A percentile compares a stretch with the other conserved stretches of the same genome.
Evolutionary conservation across 257 asterid species (phyloP).

Genomic region (Solanum verrucosum): DNA sequence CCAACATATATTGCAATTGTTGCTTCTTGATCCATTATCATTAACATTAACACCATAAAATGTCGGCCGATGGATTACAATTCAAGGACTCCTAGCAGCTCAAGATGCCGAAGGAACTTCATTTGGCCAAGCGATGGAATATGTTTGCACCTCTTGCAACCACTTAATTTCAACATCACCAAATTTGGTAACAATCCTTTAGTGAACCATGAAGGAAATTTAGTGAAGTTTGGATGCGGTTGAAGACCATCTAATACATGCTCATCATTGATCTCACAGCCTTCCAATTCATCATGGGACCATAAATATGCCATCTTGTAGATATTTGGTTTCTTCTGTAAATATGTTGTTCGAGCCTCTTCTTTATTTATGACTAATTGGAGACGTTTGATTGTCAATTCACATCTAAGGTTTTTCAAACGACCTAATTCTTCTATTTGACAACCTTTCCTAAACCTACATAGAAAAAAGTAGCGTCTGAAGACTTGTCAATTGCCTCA

Average conservation of each 20-base stretch:
- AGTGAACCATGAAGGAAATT: constrained; percentile 12
- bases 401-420: constrained; percentile 10
- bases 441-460: constrained; percentile 6
- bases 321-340: not conserved
- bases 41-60: not conserved
- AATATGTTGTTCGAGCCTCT: not conserved
- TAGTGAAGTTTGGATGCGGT: constrained; percentile 4
- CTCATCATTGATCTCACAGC: not conserved
- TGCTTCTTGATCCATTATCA: not conserved
- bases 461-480: not conserved
- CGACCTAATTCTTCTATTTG: constrained; percentile 15
- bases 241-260: constrained; percentile 12
- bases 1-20: too few species aligned
- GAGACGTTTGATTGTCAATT: not conserved
- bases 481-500: not conserved
- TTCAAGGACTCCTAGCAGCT: not conserved
- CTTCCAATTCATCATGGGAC: not conserved
- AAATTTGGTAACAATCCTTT: not conserved
- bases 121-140: constrained; percentile 13
- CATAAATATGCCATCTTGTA: not conserved
- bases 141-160: constrained; percentile 1
- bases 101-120: not conserved
- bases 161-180: not conserved
- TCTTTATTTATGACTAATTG: not conserved
- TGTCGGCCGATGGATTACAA: not conserved